Conservation (phyloP, 106 monocot genomes). For the Acanthochlamys bracteata region DNA sequence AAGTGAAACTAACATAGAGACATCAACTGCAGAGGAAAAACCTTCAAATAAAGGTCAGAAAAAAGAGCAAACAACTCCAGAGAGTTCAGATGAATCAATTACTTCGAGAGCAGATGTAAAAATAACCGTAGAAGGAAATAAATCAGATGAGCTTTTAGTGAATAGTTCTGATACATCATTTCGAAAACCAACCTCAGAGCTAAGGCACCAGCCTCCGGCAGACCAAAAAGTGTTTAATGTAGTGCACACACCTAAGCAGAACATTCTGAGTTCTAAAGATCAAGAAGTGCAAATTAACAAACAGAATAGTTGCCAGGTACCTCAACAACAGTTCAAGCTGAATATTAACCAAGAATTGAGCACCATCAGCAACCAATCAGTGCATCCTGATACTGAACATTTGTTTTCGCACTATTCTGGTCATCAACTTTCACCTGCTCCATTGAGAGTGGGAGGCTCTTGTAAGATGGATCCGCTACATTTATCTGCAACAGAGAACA, state of each 20-base stretch:
- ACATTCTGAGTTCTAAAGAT: conserved; percentile 5
- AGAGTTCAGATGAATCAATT: conserved; percentile 3
- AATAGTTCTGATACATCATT: background rate
- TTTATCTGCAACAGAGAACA: conserved; percentile 27
- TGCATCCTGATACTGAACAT: conserved; percentile 18
- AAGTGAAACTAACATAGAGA: conserved; percentile 8
- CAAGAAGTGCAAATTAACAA: conserved; percentile 1
- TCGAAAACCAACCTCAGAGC: background rate
- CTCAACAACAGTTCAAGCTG: conserved; percentile 16
- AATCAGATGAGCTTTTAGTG: conserved; percentile 10
- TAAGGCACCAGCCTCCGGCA: background rate
- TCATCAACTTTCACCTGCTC: conserved; percentile 24
- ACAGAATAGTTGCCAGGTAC: background rate
- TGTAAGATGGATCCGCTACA: conserved; percentile 14
- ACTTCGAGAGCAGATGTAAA: conserved; percentile 14
- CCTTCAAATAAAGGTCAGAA: conserved; percentile 4
- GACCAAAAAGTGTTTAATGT: conserved; percentile 8
- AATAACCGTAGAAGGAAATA: conserved; percentile 3
- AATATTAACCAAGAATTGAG: background rate
- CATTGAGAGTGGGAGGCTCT: background rate
- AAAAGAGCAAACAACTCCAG: background rate
- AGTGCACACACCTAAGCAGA: conserved; percentile 3
- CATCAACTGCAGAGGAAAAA: conserved; percentile 7
- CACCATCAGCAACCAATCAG: background rate
- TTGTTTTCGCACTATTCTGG: conserved; percentile 22